These are phyloP conservation scores for Penicillium paneum DNA, from an alignment of 2,329 filamentous ascomycete genomes.

Conservation along the genomic window DNA sequence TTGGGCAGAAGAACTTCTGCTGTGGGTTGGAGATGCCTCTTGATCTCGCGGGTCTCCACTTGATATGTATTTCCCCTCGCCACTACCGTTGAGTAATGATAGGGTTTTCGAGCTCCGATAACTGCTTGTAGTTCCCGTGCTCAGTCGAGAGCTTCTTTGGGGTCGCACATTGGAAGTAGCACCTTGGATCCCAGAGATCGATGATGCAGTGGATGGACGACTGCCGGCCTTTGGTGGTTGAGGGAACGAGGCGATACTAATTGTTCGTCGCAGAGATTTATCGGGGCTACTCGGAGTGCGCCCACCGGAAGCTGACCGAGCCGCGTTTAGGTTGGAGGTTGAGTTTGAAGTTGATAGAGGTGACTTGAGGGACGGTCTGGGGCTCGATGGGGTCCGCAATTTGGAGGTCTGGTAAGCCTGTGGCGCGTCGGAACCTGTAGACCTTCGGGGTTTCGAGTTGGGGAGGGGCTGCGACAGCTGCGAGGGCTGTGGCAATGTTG, in stretches of 20 bases:
- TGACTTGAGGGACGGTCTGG: constrained; percentile 52
- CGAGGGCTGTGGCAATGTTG: constrained; percentile 65
- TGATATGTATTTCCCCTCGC: constrained; percentile 70
- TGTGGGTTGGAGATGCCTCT: constrained; percentile 81
- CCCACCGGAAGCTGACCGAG: constrained; percentile 55
- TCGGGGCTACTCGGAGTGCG: constrained; percentile 54
- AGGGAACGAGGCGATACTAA: constrained; percentile 92
- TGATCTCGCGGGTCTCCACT: constrained; percentile 64
- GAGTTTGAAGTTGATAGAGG: constrained; percentile 48
- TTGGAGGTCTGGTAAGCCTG: constrained; percentile 49
- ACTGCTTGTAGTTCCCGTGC: constrained; percentile 52
- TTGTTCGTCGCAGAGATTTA: constrained; percentile 75
- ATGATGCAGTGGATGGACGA: constrained; percentile 60
- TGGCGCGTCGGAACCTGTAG: constrained; percentile 49
- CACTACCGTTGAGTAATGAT: constrained; percentile 74
- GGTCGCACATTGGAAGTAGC: constrained; percentile 43
- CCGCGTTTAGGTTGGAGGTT: constrained; percentile 54
- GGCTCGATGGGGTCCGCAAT: constrained; percentile 58
- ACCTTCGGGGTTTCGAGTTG: constrained; percentile 68
- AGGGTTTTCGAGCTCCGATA: constrained; percentile 56
- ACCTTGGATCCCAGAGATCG: constrained; percentile 38
- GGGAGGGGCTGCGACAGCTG: constrained; percentile 67
- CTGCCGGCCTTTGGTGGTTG: constrained; percentile 72
- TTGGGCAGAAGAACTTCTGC: constrained; percentile 85
- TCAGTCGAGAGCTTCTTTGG: constrained; percentile 56